Evolutionary conservation across 2,329 filamentous ascomycete species (phyloP).

Genomic region (Volutella citrinella): DNA sequence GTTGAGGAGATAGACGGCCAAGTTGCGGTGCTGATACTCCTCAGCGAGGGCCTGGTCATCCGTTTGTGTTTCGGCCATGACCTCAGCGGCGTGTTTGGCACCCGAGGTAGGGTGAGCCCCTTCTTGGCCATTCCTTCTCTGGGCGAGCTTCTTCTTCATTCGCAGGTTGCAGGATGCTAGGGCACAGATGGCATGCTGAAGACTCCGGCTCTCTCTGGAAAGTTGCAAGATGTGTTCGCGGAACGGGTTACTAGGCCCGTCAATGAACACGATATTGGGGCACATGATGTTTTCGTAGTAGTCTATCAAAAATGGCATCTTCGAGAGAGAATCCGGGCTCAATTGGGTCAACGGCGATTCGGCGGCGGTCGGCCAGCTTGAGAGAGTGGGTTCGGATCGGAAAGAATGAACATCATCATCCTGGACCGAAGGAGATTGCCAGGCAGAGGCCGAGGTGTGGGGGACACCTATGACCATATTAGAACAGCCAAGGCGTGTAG

Average conservation of each 20-base stretch:
- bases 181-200: constrained; percentile 92
- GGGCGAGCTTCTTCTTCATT: constrained; percentile 71
- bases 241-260: constrained; percentile 82
- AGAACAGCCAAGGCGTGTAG: constrained; percentile 34
- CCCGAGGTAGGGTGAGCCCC: constrained; percentile 45
- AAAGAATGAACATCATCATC: constrained; percentile 45
- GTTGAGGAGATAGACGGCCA: constrained; percentile 81
- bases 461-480: constrained; percentile 44
- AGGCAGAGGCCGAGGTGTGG: constrained; percentile 46
- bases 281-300: constrained; percentile 94
- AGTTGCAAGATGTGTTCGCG: constrained; percentile 77
- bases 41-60: constrained; percentile 71
- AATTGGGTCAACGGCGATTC: constrained; percentile 48
- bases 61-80: constrained; percentile 43
- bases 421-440: constrained; percentile 39
- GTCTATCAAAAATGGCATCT: constrained; percentile 85
- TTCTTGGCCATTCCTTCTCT: constrained; percentile 55
- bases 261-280: constrained; percentile 86
- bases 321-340: constrained; percentile 65
- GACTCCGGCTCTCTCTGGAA: constrained; percentile 71
- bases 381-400: constrained; percentile 42
- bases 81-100: constrained; percentile 44
- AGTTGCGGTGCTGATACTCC: constrained; percentile 74
- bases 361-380: constrained; percentile 46
- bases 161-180: constrained; percentile 85